phyloP scores from a whole-genome alignment of 2,329 filamentous ascomycete genomes.

The Sporothrix brasiliensis region DNA sequence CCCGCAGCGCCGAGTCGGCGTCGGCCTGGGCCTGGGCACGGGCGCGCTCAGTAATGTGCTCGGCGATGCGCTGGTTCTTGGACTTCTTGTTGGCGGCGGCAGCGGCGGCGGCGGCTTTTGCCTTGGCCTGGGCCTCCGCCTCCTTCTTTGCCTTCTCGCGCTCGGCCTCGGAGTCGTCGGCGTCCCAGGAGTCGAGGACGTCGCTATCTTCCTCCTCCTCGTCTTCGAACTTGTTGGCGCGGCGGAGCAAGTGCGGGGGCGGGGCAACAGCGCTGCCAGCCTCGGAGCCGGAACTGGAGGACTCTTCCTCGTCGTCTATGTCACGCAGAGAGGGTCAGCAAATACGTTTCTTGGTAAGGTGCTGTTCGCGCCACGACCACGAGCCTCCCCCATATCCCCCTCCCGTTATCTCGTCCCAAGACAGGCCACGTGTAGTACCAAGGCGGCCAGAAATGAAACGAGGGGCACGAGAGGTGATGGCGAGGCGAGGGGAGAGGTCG shows the following conservation, averaged over 20 bases:
- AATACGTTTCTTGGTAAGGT: background rate
- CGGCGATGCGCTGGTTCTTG: conserved; percentile 82
- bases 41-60: conserved; percentile 67
- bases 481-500: background rate
- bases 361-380: background rate
- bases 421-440: background rate
- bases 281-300: conserved; percentile 41
- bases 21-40: conserved; percentile 56
- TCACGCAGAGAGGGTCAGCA: conserved; percentile 9
- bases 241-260: conserved; percentile 48
- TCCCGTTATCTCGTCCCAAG: background rate
- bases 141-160: conserved; percentile 92
- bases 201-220: conserved; percentile 82
- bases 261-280: conserved; percentile 46
- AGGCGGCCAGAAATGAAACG: background rate
- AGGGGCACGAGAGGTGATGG: background rate
- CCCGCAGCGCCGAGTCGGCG: conserved; percentile 65
- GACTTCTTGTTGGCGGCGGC: conserved; percentile 89
- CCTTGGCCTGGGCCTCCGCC: conserved; percentile 82
- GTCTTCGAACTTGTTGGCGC: conserved; percentile 75
- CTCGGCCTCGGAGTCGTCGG: conserved; percentile 95
- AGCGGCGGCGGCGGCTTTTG: conserved; percentile 82
- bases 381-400: background rate
- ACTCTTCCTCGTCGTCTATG: conserved; percentile 46
- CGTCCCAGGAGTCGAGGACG: conserved; percentile 96